Conservation (phyloP, 495 filamentous ascomycete species). For the Cercophora samala region DNA sequence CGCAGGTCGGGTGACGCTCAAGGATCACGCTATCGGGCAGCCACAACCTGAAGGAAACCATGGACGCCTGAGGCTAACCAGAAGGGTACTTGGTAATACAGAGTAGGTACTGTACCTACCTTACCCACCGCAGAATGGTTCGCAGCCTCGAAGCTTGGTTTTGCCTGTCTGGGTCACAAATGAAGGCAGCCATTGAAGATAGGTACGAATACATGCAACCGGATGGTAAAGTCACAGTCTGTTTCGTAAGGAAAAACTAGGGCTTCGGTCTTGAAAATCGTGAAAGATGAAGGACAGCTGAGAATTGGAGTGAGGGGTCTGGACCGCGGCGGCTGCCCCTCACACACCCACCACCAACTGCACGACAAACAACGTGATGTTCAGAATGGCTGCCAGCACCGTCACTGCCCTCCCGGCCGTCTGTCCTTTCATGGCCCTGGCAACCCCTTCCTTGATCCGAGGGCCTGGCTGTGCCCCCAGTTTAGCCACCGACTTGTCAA, state of each 20-base stretch:
- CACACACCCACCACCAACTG: slow-evolving; percentile 6
- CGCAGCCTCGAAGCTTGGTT: neutral
- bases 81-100: too few relatives aligned
- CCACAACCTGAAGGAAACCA: neutral
- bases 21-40: neutral
- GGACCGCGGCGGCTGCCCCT: too few relatives aligned
- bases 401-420: slow-evolving; percentile 1
- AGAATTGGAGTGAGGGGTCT: too few relatives aligned
- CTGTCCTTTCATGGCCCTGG: neutral
- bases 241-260: too few relatives aligned
- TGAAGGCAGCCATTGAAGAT: too few relatives aligned
- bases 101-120: too few relatives aligned
- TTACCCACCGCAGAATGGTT: neutral
- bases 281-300: too few relatives aligned
- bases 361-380: slow-evolving; percentile 6
- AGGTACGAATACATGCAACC: too few relatives aligned
- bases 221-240: too few relatives aligned
- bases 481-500: slow-evolving; percentile 1
- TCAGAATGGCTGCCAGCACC: slow-evolving; percentile 1
- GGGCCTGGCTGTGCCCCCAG: slow-evolving; percentile 3
- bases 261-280: too few relatives aligned
- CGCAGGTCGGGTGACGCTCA: too few relatives aligned
- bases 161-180: too few relatives aligned
- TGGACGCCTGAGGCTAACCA: neutral
- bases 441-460: slow-evolving; percentile 1